These are phyloP conservation scores for Mycena albidolilacea DNA, from an alignment of 768 basidiomycete genomes.

Conservation along the genomic window DNA sequence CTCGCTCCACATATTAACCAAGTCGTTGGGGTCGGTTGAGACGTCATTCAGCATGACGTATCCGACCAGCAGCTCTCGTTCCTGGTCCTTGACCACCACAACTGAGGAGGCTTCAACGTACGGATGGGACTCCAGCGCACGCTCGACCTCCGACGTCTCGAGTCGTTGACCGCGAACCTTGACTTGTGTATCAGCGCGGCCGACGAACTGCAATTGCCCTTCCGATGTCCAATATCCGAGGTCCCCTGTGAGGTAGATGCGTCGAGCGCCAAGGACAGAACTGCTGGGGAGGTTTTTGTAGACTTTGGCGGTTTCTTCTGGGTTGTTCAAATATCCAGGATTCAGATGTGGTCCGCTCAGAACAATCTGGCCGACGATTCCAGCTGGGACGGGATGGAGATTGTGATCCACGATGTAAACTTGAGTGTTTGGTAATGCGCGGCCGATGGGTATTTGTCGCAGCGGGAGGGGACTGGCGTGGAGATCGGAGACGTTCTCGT, in stretches of 20 bases:
- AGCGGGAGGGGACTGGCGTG: slow-evolving; percentile 12
- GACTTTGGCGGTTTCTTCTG: slow-evolving; percentile 7
- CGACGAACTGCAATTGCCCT: slow-evolving; percentile 12
- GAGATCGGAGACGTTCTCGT: slow-evolving; percentile 5
- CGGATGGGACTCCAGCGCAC: slow-evolving; percentile 12
- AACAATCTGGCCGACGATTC: slow-evolving; percentile 15
- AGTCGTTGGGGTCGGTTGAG: slow-evolving; percentile 13
- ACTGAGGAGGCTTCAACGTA: slow-evolving; percentile 11
- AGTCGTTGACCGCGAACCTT: slow-evolving; percentile 16
- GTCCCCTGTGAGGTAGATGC: slow-evolving; percentile 16
- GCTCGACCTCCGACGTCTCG: slow-evolving; percentile 13
- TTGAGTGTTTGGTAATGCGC: slow-evolving; percentile 8
- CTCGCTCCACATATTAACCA: slow-evolving; percentile 13
- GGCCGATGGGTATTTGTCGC: slow-evolving; percentile 16
- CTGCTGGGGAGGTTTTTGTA: slow-evolving; percentile 12
- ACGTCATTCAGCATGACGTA: slow-evolving; percentile 10
- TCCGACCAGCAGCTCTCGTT: slow-evolving; percentile 15
- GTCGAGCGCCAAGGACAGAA: slow-evolving; percentile 10
- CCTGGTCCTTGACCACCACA: slow-evolving; percentile 13
- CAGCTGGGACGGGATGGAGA: slow-evolving; percentile 16
- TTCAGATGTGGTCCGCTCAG: slow-evolving; percentile 12
- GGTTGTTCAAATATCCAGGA: slow-evolving; percentile 9
- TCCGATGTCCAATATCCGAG: slow-evolving; percentile 15
- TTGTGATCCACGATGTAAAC: slow-evolving; percentile 12
- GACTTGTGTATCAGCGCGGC: slow-evolving; percentile 13